These are phyloP conservation scores for Chlamydomonas incerta DNA, from an alignment of 139 green algal genomes.

Conservation along the genomic window DNA sequence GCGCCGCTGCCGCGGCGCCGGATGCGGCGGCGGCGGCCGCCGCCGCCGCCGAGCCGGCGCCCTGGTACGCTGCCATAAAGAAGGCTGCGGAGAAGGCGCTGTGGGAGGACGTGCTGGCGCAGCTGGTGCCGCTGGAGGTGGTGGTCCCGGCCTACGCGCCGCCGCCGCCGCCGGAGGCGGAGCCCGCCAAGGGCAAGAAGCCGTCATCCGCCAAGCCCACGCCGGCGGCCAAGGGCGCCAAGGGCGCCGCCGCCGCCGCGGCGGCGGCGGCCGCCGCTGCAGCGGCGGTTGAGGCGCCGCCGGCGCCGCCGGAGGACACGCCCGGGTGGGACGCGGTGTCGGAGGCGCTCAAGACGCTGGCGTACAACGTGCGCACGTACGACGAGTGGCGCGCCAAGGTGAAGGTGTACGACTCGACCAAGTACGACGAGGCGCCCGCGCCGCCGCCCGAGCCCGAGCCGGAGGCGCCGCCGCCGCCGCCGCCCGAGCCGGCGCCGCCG, in stretches of 20 bases:
- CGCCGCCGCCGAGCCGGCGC: not conserved
- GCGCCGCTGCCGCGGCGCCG: not conserved
- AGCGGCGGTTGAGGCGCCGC: not conserved
- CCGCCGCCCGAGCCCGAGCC: not conserved
- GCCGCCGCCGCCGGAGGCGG: not conserved
- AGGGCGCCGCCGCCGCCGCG: conserved; percentile 6
- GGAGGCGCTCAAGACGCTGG: conserved; percentile 31
- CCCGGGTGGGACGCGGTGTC: conserved; percentile 52
- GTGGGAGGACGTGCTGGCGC: conserved; percentile 39
- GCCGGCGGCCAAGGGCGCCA: conserved; percentile 10
- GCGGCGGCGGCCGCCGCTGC: conserved; percentile 9
- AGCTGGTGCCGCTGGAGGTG: conserved; percentile 38
- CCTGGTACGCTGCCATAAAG: conserved; percentile 29
- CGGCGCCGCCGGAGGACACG: conserved; percentile 34
- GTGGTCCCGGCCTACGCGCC: conserved; percentile 30
- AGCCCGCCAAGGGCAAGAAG: not conserved
- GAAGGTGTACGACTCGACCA: conserved; percentile 48
- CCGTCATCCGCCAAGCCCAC: conserved; percentile 4
- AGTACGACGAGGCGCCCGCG: not conserved
- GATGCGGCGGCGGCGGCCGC: not conserved
- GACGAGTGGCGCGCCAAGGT: conserved; percentile 58
- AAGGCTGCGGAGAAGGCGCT: conserved; percentile 8
- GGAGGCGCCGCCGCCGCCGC: not conserved
- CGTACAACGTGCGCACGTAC: conserved; percentile 48
- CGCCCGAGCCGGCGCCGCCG: not conserved